A percentile compares a stretch with the other conserved stretches of the same genome.
phyloP scores from a whole-genome alignment of 805 yeast genomes.

The Brettanomyces anomalus region DNA sequence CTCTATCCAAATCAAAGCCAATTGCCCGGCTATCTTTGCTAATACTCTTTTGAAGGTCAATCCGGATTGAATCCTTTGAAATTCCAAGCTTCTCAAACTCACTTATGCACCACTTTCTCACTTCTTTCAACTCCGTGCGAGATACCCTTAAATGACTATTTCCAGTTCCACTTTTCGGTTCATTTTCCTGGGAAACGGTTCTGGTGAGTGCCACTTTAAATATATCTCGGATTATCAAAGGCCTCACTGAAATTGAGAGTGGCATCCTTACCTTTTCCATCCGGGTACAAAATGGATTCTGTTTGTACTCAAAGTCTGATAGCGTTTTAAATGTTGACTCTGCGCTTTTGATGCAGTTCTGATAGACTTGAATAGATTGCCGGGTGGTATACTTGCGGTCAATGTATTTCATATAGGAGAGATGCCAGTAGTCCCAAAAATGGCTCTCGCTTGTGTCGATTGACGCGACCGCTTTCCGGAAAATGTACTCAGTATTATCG shows the following conservation, averaged over 20 bases:
- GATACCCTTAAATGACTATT: no score
- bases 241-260: constrained; percentile 9
- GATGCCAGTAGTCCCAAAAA: constrained; percentile 25
- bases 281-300: constrained; percentile 23
- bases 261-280: constrained; percentile 16
- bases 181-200: not conserved
- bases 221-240: constrained; percentile 20
- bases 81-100: constrained; percentile 11
- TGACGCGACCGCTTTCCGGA: constrained; percentile 6
- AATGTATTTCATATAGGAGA: constrained; percentile 24
- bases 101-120: constrained; percentile 18
- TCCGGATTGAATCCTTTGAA: not conserved
- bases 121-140: constrained; percentile 3
- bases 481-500: constrained; percentile 17
- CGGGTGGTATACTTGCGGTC: constrained; percentile 16
- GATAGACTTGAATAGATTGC: constrained; percentile 17
- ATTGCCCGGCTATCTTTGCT: not conserved
- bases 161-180: no score
- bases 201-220: constrained; percentile 16
- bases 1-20: not conserved
- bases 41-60: not conserved
- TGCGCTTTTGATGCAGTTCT: constrained; percentile 3
- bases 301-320: constrained; percentile 7
- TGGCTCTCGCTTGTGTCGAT: constrained; percentile 10
- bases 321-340: constrained; percentile 9